phyloP scores from a whole-genome alignment of 163 green algal genomes.

The Scenedesmus sp. region DNA sequence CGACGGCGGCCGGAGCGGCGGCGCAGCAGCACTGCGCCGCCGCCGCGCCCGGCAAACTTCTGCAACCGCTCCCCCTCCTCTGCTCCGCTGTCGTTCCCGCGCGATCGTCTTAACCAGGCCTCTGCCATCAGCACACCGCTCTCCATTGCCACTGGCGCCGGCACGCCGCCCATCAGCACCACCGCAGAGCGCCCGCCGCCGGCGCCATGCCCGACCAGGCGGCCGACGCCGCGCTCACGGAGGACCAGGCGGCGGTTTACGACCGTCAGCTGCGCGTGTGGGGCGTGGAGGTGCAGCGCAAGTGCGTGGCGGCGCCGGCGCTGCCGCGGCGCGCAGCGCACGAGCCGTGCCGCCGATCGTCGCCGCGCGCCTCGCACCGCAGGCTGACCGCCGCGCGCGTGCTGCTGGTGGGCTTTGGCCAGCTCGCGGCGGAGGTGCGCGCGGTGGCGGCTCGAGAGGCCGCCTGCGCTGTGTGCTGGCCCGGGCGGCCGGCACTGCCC shows the following conservation, averaged over 20 bases:
- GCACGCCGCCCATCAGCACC: too few relatives aligned
- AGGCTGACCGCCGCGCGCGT: conserved; percentile 79
- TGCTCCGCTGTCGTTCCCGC: neutral
- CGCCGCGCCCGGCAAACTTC: neutral
- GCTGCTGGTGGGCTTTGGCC: conserved; percentile 77
- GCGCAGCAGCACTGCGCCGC: too few relatives aligned
- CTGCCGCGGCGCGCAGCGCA: neutral
- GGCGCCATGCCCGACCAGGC: neutral
- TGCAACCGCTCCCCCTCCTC: neutral
- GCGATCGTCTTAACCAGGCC: neutral
- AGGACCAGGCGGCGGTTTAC: conserved; percentile 88
- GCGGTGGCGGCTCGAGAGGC: neutral
- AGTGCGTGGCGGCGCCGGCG: conserved; percentile 55
- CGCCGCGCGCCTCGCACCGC: too few relatives aligned
- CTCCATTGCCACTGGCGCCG: neutral
- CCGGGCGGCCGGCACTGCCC: too few relatives aligned
- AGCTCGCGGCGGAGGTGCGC: conserved; percentile 80
- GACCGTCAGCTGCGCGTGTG: conserved; percentile 94
- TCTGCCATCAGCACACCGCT: neutral
- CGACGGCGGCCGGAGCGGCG: too few relatives aligned
- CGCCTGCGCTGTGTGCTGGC: too few relatives aligned
- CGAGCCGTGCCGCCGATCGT: neutral
- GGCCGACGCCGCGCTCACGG: conserved; percentile 58
- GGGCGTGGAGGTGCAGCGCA: conserved; percentile 92
- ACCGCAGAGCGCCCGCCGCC: too few relatives aligned